Evolutionary conservation across 2,329 filamentous ascomycete genomes (phyloP).

Genomic region (Chrysoporthe deuterocubensis): DNA sequence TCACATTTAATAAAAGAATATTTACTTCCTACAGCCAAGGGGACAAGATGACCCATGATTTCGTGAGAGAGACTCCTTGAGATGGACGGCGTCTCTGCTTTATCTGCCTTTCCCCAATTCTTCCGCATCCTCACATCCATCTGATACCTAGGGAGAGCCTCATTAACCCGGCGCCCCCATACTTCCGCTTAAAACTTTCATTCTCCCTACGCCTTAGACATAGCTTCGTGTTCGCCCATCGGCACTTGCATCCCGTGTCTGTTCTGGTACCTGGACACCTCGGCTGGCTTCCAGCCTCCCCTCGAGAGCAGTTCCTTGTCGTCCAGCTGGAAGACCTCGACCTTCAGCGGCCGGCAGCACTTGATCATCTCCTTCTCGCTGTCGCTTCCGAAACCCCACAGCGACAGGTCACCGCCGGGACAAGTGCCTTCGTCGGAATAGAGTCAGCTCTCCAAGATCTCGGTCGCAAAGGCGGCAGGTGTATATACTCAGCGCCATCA

Average conservation of each 20-base stretch:
- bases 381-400: constrained; percentile 77
- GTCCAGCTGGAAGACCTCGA: constrained; percentile 70
- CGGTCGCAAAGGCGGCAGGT: neutral
- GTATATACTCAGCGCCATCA: constrained; percentile 60
- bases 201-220: neutral
- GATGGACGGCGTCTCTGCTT: no score
- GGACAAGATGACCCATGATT: no score
- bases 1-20: no score
- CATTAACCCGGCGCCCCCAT: no score
- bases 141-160: no score
- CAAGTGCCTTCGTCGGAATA: constrained; percentile 62
- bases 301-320: constrained; percentile 55
- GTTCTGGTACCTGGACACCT: constrained; percentile 65
- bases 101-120: no score
- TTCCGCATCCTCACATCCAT: no score
- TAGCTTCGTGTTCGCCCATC: constrained; percentile 26
- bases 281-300: constrained; percentile 65
- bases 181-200: neutral
- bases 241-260: constrained; percentile 63
- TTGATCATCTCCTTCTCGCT: constrained; percentile 70
- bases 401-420: constrained; percentile 78
- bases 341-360: constrained; percentile 73
- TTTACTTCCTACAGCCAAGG: no score
- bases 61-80: no score
- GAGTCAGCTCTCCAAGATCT: constrained; percentile 39